These are phyloP conservation scores for Botrytis sinoallii DNA, from an alignment of 2,329 filamentous ascomycete species.

Conservation along the genomic window DNA sequence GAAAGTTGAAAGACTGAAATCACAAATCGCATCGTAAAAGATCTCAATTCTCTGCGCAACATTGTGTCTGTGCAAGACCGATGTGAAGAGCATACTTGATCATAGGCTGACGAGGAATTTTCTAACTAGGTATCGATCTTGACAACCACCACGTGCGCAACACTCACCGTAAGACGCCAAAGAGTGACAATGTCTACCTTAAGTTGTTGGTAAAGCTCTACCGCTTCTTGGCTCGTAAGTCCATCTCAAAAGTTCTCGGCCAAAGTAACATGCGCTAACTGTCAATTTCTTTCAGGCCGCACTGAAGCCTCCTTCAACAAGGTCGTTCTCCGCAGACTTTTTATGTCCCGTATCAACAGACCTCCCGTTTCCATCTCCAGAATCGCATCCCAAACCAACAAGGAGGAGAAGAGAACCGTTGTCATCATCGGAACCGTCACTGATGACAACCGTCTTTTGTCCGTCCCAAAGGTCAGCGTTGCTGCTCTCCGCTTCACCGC, in stretches of 20 bases:
- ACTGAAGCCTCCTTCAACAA: slow-evolving; percentile 99
- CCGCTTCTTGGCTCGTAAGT: slow-evolving; percentile 92
- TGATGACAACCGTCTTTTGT: slow-evolving; percentile 92
- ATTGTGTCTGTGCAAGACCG: slow-evolving; percentile 37
- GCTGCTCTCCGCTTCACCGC: slow-evolving; percentile 96
- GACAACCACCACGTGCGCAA: slow-evolving; percentile 65
- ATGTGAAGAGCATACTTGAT: slow-evolving; percentile 60
- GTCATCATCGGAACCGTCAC: slow-evolving; percentile 95
- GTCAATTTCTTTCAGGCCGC: slow-evolving; percentile 58
- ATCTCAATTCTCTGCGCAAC: slow-evolving; percentile 36
- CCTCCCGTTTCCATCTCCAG: slow-evolving; percentile 92
- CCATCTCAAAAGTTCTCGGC: not conserved
- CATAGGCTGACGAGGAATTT: slow-evolving; percentile 59
- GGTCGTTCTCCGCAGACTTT: slow-evolving; percentile 93
- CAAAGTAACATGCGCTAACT: not conserved
- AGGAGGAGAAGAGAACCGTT: slow-evolving; percentile 74
- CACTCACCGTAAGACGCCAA: slow-evolving; percentile 88
- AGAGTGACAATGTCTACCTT: slow-evolving; percentile 97
- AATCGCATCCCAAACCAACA: slow-evolving; percentile 70
- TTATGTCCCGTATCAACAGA: slow-evolving; percentile 98
- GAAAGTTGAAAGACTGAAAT: slow-evolving; percentile 25
- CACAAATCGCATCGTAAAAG: slow-evolving; percentile 21
- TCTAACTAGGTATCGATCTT: slow-evolving; percentile 66
- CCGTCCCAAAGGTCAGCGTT: slow-evolving; percentile 87
- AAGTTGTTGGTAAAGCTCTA: slow-evolving; percentile 98